Evolutionary conservation across 768 basidiomycete genomes (phyloP).

Genomic region (Epithele typhae): DNA sequence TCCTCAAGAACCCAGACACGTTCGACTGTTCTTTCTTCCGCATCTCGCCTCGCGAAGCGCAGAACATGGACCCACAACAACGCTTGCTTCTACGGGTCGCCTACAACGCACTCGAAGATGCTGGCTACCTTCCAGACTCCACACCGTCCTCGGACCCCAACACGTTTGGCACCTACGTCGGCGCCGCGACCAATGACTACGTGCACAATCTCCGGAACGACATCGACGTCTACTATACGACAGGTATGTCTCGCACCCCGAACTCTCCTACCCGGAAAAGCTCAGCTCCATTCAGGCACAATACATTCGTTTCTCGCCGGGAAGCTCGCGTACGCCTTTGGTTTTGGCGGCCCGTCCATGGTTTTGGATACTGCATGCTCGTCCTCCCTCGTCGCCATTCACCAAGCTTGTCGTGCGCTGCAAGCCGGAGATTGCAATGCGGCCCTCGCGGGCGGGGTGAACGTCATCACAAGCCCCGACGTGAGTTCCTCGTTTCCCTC

Average conservation of each 20-base stretch:
- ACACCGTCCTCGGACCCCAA: conserved; percentile 48
- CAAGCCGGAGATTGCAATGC: conserved; percentile 60
- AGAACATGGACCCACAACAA: conserved; percentile 75
- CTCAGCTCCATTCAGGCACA: conserved; percentile 50
- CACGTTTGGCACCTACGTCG: conserved; percentile 61
- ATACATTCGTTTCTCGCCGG: conserved; percentile 65
- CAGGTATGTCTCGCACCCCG: conserved; percentile 36
- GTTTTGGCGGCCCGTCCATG: conserved; percentile 64
- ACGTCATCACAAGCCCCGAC: conserved; percentile 65
- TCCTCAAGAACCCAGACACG: conserved; percentile 48
- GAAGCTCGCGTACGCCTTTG: conserved; percentile 65
- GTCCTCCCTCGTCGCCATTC: conserved; percentile 61
- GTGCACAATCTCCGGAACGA: conserved; percentile 56
- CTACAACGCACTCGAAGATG: conserved; percentile 63
- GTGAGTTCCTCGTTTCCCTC: conserved; percentile 34
- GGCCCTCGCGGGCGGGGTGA: conserved; percentile 73
- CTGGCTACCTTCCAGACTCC: conserved; percentile 63
- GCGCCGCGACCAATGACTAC: conserved; percentile 70
- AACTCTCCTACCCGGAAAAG: too few species aligned
- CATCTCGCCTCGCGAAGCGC: conserved; percentile 70
- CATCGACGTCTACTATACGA: conserved; percentile 68
- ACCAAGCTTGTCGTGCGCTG: conserved; percentile 66
- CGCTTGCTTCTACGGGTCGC: conserved; percentile 62
- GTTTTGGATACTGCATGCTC: conserved; percentile 77
- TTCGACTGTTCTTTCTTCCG: conserved; percentile 74